Percentiles rank a stretch among this genome's conserved stretches.
These are phyloP conservation scores for Cucumis cinereus DNA, from an alignment of 306 rosid species.

Conservation along the genomic window DNA sequence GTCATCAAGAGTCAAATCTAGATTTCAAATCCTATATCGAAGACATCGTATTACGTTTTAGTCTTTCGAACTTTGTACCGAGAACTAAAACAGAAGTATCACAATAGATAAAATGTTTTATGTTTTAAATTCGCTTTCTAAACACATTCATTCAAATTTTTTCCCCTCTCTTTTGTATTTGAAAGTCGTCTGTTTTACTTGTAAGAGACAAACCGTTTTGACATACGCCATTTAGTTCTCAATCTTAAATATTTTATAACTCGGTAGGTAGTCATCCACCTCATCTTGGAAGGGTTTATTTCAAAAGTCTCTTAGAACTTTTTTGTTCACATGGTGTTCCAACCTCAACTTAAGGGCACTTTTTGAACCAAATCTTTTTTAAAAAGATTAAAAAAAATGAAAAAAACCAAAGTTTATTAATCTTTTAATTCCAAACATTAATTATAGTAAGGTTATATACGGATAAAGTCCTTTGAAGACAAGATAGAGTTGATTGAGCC, in stretches of 20 bases:
- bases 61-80: too few species aligned
- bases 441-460: conserved; percentile 1
- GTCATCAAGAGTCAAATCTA: too few species aligned
- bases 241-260: neutral
- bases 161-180: too few species aligned
- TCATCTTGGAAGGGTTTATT: neutral
- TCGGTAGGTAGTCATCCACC: neutral
- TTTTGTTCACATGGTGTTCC: neutral
- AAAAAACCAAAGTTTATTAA: neutral
- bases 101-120: neutral
- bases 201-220: neutral
- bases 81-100: too few species aligned
- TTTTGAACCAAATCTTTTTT: neutral
- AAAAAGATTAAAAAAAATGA: too few species aligned
- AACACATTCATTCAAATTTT: too few species aligned
- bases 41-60: too few species aligned
- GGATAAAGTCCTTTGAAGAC: conserved; percentile 1
- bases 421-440: neutral
- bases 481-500: neutral
- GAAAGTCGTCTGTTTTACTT: neutral
- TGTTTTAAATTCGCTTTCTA: too few species aligned
- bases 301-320: neutral
- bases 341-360: neutral
- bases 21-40: too few species aligned
- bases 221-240: neutral